Base-by-base conservation (phyloP, 2,329 filamentous ascomycete species). In the Diatrype stigma region DNA sequence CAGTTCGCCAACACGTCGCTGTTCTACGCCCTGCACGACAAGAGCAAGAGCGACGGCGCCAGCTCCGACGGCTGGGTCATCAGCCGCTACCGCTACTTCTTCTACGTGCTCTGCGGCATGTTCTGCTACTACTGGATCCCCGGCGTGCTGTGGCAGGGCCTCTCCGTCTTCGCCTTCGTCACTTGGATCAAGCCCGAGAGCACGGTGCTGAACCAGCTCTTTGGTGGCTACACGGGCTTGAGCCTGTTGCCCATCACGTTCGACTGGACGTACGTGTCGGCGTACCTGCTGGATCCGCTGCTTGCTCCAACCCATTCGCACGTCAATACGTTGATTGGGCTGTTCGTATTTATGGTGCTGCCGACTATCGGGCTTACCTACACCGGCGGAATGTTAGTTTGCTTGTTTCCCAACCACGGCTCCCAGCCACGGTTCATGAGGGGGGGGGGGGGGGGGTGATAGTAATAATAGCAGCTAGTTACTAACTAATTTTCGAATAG, bases 81-180 rank as follows among this genome's bases (percentile, higher is more conserved):
- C 21, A 69, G 69, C 46, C 65, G 71, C 3, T 77, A 77, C 49
- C 66, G 71, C 30, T 77, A 72, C 62, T 78, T 78, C 47, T 67
- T 71, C 37, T 64, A 72, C 47, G 68, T 78, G 1, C 65, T 70
- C 0, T 49, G 62, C 1, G 71, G 56, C 22, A 72, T 75, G 55
- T 78, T 78, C 53, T 58, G 64, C 45, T 80, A 78, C 66, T 81
- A 82, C 58, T 81, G 75, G 69, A 72, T 82, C 34, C 79, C 77
- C 0, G 78, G 71, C 11, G 68, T 78, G 22, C 62, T 81, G 1
- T 78, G 72, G 58, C 76, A 73, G 46, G 74, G 70, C 2, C 65
- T 81, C 6, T 75, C 73, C 10, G 73, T 75, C 6, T 73, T 78
- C 50, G 69, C 72, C 46, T 75, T 73, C 59, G 64, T 74, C 12